Evolutionary conservation across 2,329 filamentous ascomycete genomes (phyloP).

Genomic region (Aspergillus sp.): DNA sequence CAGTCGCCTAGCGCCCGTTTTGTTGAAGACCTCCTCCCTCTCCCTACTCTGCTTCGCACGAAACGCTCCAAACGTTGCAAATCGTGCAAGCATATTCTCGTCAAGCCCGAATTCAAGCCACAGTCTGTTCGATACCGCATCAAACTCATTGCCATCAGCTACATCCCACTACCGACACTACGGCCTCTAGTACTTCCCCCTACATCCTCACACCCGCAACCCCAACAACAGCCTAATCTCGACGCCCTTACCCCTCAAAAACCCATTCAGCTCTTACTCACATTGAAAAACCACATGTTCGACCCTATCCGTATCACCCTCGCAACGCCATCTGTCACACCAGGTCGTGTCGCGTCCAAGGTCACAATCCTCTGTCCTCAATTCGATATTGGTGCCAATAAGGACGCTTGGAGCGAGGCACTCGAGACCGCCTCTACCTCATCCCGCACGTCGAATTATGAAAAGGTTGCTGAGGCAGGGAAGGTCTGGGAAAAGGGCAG

Average conservation of each 20-base stretch:
- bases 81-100: slow-evolving; percentile 89
- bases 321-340: slow-evolving; percentile 77
- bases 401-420: slow-evolving; percentile 91
- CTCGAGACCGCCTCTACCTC: slow-evolving; percentile 55
- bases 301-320: slow-evolving; percentile 84
- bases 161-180: slow-evolving; percentile 76
- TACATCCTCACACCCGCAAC: slow-evolving; percentile 24
- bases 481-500: slow-evolving; percentile 95
- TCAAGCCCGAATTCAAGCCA: slow-evolving; percentile 89
- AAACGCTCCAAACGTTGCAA: slow-evolving; percentile 94
- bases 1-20: slow-evolving; percentile 59
- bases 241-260: slow-evolving; percentile 49
- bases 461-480: slow-evolving; percentile 71
- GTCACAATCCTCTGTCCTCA: slow-evolving; percentile 93
- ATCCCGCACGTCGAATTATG: slow-evolving; percentile 41
- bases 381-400: slow-evolving; percentile 92
- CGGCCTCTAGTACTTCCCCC: slow-evolving; percentile 50
- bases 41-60: slow-evolving; percentile 79
- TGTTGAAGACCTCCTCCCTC: slow-evolving; percentile 72
- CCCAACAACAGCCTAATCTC: slow-evolving; percentile 39
- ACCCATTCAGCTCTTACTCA: slow-evolving; percentile 77
- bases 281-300: slow-evolving; percentile 91
- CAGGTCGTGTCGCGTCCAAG: slow-evolving; percentile 71
- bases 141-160: slow-evolving; percentile 80
- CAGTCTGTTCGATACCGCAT: slow-evolving; percentile 89